Base-by-base conservation (phyloP, 805 yeast species). In the Candida saitoana region DNA sequence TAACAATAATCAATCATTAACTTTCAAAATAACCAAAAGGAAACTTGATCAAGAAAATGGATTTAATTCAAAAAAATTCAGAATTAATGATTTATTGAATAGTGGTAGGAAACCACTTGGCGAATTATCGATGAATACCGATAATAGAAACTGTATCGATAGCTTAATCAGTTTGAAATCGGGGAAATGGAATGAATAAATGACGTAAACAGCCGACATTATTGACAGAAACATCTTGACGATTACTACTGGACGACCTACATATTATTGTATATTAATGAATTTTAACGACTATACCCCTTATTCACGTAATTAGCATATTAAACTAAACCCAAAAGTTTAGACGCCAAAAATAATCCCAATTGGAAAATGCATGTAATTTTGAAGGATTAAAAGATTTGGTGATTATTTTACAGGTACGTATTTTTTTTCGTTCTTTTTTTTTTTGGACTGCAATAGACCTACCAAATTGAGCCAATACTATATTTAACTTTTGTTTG, bases 11-110 rank as follows among this genome's bases (percentile, higher is more conserved):
- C 38, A 36, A 17, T 36, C 22, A 7, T 15, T 57, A 63, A 65
- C 69, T 2, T 64, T 65, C 51, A 65, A 65, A 44, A 57, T 65
- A 52, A 55, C 57, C 20, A 61, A 64, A 19, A 45, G 55, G 19
- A 56, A 60, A 47, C 38, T 46, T 33, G 44, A 52, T 19, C 49
- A 51, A 39, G 51, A 48, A 44, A 41, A 47, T 36, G 42, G 57
- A 52, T 14, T 29, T 14, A 14, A 29, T 14, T 29, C 32, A 12
- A 39, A 49, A 49, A 40, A 56, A 58, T 47, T 42, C 27, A 54
- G 48, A 32, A 50, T 54, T 34, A 52, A 48, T 40, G 45, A 45
- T 40, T 45, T 54, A 38, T 49, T 54, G 42, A 54, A 56, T 34
- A 51, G 49, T 15, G 27, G 27, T 7, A 58, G 68, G 46, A 51